Evolutionary conservation across 306 rosid genomes (phyloP).

Genomic region (Vigna radiata): DNA sequence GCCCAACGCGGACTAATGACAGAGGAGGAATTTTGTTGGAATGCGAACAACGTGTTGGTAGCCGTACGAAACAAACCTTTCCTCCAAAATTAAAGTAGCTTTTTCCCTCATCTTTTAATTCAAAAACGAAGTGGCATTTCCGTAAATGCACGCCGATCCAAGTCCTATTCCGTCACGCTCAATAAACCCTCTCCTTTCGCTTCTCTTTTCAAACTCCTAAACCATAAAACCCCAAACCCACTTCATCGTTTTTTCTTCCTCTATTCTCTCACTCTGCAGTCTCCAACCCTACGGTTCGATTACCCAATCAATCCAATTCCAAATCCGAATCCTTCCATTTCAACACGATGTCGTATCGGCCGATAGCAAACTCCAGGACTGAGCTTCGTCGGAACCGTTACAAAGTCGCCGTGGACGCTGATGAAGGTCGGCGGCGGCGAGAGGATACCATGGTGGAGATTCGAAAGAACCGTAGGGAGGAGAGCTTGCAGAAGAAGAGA

Average conservation of each 20-base stretch:
- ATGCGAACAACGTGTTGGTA: neutral
- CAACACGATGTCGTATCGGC: constrained; percentile 76
- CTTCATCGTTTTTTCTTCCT: neutral
- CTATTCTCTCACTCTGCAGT: neutral
- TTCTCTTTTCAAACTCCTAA: neutral
- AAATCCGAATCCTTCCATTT: neutral
- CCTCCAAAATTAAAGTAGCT: constrained; percentile 35
- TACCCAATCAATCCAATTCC: constrained; percentile 1
- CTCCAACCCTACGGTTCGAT: constrained; percentile 34
- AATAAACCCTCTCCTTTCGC: constrained; percentile 19
- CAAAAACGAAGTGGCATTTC: constrained; percentile 56
- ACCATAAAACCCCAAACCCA: constrained; percentile 38
- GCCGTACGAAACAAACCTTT: constrained; percentile 22
- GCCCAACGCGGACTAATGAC: neutral
- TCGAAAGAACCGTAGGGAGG: constrained; percentile 83
- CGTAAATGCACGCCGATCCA: constrained; percentile 60
- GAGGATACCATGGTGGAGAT: constrained; percentile 93
- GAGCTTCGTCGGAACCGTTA: constrained; percentile 90
- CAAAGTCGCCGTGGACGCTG: constrained; percentile 92
- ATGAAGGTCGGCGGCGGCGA: constrained; percentile 84
- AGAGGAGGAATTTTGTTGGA: neutral
- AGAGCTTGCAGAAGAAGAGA: constrained; percentile 85
- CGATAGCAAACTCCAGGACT: constrained; percentile 59
- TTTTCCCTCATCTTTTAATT: constrained; percentile 63
- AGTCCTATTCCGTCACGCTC: constrained; percentile 14